A percentile compares a stretch with the other conserved stretches of the same genome.
These are phyloP conservation scores for Penicillium desertorum DNA, from an alignment of 495 filamentous ascomycete genomes.

Conservation along the genomic window DNA sequence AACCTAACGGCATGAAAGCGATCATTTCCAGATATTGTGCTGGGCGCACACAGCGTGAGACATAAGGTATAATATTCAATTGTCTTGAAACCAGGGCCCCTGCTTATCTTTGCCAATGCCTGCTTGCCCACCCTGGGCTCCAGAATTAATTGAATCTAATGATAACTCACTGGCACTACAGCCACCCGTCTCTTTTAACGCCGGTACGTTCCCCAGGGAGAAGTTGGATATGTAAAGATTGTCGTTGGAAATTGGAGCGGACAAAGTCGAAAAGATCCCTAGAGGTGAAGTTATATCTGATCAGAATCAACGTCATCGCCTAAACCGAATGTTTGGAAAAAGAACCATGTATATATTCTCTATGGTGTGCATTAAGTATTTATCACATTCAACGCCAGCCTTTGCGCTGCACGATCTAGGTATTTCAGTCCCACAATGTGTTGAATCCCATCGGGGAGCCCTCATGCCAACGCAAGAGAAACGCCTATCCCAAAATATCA, in stretches of 20 bases:
- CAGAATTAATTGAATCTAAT: not conserved
- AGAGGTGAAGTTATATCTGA: not conserved
- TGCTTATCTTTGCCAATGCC: conserved; percentile 38
- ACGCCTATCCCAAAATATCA: conserved; percentile 21
- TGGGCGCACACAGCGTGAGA: conserved; percentile 20
- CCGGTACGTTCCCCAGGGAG: conserved; percentile 28
- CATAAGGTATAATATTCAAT: conserved; percentile 29
- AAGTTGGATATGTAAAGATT: conserved; percentile 28
- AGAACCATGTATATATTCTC: conserved; percentile 1
- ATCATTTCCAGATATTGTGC: conserved; percentile 23
- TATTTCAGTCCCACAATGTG: conserved; percentile 15
- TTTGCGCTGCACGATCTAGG: conserved; percentile 20
- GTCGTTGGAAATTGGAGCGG: conserved; percentile 15
- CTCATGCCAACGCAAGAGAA: conserved; percentile 13
- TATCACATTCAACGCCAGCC: conserved; percentile 9
- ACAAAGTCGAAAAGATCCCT: not conserved
- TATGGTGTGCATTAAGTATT: conserved; percentile 13
- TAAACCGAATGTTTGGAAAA: not conserved
- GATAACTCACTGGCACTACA: conserved; percentile 35
- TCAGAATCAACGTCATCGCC: conserved; percentile 9
- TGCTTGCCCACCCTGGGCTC: conserved; percentile 33
- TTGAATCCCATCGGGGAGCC: conserved; percentile 20
- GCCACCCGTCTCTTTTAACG: conserved; percentile 36
- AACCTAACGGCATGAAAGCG: not conserved
- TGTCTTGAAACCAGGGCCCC: not conserved